Base-by-base conservation (phyloP, 2,329 filamentous ascomycete species). In the Simplicillium aogashimaense region DNA sequence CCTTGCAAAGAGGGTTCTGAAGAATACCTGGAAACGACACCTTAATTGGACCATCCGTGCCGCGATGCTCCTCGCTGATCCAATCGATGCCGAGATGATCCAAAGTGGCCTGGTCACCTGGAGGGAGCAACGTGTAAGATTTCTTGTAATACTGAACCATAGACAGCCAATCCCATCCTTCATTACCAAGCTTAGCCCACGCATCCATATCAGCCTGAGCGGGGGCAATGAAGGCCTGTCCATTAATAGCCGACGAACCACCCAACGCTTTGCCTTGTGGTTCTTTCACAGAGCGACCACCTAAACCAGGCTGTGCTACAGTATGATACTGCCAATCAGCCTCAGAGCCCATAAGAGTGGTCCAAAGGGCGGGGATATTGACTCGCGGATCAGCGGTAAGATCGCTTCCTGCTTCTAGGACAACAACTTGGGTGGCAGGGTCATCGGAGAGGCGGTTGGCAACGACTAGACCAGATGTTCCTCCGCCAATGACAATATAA, bases 341-440 rank as follows among this genome's bases (percentile, higher is more conserved):
- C 11, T 53, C 45, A 3, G 49, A 45, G n/a, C 48, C 47, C 29
- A 53, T 36, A 9, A 58, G 46, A 47, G 20, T 43, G 3, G 50
- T 41, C 35, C 46, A 57, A 14, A 53, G 41, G n/a, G 47, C 50
- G 7, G 54, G 56, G 17, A 48, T 46, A 13, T 46, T 43, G 31
- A 53, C 45, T 1, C 48, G 44, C 3, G 53, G 50, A 30, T 59
- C 53, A 2, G 43, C 48, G 2, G 41, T 46, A 9, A 45, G 45
- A 40, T 58, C 54, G 10, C 47, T 40, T 13, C 55, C 55, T 5
- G 56, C 51, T 37, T 59, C 57, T 14, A 59, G 36, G 8, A 59
- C 49, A 3, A 57, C 30, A 3, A 59, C 50, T 4, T 36, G 37
- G 16, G 43, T 25, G 38, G 3, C 39, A 37, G 3, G 42, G 33